Evolutionary conservation across 768 basidiomycete species (phyloP).

Genomic region (Trametopsis cervina): DNA sequence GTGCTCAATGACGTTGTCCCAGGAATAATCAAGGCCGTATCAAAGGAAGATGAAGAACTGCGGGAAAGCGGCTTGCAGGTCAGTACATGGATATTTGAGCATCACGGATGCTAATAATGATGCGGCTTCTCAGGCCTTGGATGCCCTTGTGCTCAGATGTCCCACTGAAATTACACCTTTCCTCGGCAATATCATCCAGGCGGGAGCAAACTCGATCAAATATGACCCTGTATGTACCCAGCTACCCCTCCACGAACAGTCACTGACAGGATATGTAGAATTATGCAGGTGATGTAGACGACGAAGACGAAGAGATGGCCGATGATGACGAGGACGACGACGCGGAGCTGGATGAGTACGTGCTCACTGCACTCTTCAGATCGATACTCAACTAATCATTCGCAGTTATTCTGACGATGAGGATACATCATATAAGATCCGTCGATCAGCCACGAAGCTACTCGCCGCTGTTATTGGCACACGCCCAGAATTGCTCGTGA

Average conservation of each 20-base stretch:
- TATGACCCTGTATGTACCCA: constrained; percentile 75
- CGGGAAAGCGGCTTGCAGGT: constrained; percentile 78
- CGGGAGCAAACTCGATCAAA: constrained; percentile 75
- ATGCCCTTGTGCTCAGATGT: constrained; percentile 77
- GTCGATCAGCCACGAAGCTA: constrained; percentile 88
- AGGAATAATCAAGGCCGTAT: constrained; percentile 59
- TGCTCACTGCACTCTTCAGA: constrained; percentile 8
- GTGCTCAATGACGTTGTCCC: constrained; percentile 60
- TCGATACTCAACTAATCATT: neutral
- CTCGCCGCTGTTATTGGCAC: constrained; percentile 81
- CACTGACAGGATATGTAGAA: constrained; percentile 36
- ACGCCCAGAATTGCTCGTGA: constrained; percentile 76
- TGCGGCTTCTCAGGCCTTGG: constrained; percentile 64
- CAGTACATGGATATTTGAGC: no score
- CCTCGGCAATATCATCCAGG: constrained; percentile 58
- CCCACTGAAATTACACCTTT: constrained; percentile 77
- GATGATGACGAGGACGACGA: constrained; percentile 76
- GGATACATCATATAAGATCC: constrained; percentile 96
- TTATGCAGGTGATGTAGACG: constrained; percentile 70
- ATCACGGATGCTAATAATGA: no score
- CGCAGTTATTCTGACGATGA: constrained; percentile 93
- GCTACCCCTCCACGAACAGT: neutral
- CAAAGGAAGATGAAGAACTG: constrained; percentile 77
- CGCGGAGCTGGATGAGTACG: constrained; percentile 68
- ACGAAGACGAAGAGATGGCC: constrained; percentile 54